These are phyloP conservation scores for Fusarium denticulatum DNA, from an alignment of 2,329 filamentous ascomycete species.

Conservation along the genomic window DNA sequence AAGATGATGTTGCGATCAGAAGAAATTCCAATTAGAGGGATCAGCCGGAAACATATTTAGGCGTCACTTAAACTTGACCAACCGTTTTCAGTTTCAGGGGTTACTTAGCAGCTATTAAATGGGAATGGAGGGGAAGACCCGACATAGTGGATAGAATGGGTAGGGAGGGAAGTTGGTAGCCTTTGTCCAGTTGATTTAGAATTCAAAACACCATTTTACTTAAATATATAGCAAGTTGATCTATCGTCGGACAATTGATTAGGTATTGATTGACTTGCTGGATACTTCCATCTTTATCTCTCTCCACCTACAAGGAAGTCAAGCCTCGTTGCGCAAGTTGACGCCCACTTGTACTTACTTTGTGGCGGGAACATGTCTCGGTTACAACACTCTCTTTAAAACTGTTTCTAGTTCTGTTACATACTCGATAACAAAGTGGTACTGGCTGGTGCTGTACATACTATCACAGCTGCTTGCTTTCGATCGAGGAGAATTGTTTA, in stretches of 20 bases:
- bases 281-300: background rate
- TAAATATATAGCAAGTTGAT: background rate
- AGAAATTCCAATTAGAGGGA: background rate
- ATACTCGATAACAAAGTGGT: background rate
- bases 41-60: background rate
- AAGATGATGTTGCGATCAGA: background rate
- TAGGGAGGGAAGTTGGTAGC: background rate
- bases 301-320: slow-evolving; percentile 2
- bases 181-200: background rate
- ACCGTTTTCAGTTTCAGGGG: slow-evolving; percentile 24
- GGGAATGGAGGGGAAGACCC: slow-evolving; percentile 10
- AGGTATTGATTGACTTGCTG: background rate
- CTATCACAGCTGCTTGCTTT: slow-evolving; percentile 1
- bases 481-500: slow-evolving; percentile 10
- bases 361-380: slow-evolving; percentile 54
- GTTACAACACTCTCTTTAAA: slow-evolving; percentile 39
- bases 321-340: slow-evolving; percentile 16
- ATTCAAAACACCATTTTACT: background rate
- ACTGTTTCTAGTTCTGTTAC: slow-evolving; percentile 19
- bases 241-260: background rate
- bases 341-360: slow-evolving; percentile 3
- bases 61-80: background rate
- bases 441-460: background rate
- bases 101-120: background rate
- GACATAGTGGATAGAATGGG: slow-evolving; percentile 14